phyloP scores from a whole-genome alignment of 768 basidiomycete genomes.

The Sarcomyxa edulis region DNA sequence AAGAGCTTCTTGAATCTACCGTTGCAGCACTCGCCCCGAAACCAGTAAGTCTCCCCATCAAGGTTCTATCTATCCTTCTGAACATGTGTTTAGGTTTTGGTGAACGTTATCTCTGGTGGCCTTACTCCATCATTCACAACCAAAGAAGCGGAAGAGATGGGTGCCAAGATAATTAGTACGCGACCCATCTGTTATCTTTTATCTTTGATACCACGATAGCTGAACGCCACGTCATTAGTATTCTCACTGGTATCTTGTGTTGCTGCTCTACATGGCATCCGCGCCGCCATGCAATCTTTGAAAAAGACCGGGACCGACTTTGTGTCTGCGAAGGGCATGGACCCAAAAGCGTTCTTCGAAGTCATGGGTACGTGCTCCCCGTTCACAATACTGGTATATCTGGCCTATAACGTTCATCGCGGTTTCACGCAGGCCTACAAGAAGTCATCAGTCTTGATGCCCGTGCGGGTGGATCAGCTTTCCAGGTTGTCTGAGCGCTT shows the following conservation, averaged over 20 bases:
- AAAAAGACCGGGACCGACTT: slow-evolving; percentile 48
- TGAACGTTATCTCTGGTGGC: slow-evolving; percentile 47
- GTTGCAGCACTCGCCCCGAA: slow-evolving; percentile 34
- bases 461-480: slow-evolving; percentile 9
- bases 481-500: slow-evolving; percentile 5
- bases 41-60: slow-evolving; percentile 21
- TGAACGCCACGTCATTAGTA: slow-evolving; percentile 20
- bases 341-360: slow-evolving; percentile 46
- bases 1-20: slow-evolving; percentile 35
- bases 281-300: slow-evolving; percentile 39
- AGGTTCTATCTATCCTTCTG: neutral
- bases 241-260: slow-evolving; percentile 44
- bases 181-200: neutral
- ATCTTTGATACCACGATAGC: neutral
- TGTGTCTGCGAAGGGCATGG: slow-evolving; percentile 32
- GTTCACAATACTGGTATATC: neutral
- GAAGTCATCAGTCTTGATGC: slow-evolving; percentile 8
- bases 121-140: slow-evolving; percentile 46
- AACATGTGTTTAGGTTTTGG: slow-evolving; percentile 25
- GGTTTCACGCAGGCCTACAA: slow-evolving; percentile 5
- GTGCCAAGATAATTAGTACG: slow-evolving; percentile 37
- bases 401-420: neutral
- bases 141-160: slow-evolving; percentile 37
- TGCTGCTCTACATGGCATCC: slow-evolving; percentile 43
- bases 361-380: slow-evolving; percentile 33